Base-by-base conservation (phyloP, 2,329 filamentous ascomycete species). In the Pezicula radicicola region DNA sequence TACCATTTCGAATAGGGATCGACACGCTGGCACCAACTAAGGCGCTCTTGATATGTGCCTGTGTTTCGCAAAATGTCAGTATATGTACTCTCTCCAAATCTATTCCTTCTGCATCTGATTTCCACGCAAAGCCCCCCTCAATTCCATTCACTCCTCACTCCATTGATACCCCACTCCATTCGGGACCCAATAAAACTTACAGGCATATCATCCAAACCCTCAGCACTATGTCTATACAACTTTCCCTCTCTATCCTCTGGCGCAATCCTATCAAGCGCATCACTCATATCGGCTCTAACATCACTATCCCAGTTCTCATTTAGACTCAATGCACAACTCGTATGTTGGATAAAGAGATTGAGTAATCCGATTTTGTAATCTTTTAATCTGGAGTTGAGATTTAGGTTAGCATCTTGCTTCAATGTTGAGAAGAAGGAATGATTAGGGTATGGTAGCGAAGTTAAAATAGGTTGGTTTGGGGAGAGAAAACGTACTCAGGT, bases 261-360 rank as follows among this genome's bases (percentile, higher is more conserved):
- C 40, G 87, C 94, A 63, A 99, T 88, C 42, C 91, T 79, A 70
- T 99, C 93, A 59, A 99, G 76, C 44, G 93, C 91, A 74, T 97
- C 91, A 66, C 84, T 91, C 93, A 97, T 66, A 71, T 99, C 91
- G 39, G 80, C 81, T 53, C 91, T 81, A n/a, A 99, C 94, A 72
- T 95, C 90, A 43, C 70, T 70, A 66, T 92, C 90, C 71, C 81
- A 87, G 74, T 97, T 97, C 79, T 99, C 94, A 68, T 99, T 99
- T 63, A 99, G 75, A 54, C 84, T 89, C 49, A 99, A 78, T 12
- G 89, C 94, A 72, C 91, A 96, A 65, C 85, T 91, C 5, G 94
- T 99, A 73, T 99, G 94, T 73, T 99, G 93, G 50, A 97, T 80
- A 70, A 97, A 99, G 44, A 99, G 79, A 69, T 96, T 85, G 56